Percentiles rank a stretch among this genome's conserved stretches.
Evolutionary conservation across 1,139 yeast species (phyloP).

Genomic region (Blastobotrys illinoisensis): DNA sequence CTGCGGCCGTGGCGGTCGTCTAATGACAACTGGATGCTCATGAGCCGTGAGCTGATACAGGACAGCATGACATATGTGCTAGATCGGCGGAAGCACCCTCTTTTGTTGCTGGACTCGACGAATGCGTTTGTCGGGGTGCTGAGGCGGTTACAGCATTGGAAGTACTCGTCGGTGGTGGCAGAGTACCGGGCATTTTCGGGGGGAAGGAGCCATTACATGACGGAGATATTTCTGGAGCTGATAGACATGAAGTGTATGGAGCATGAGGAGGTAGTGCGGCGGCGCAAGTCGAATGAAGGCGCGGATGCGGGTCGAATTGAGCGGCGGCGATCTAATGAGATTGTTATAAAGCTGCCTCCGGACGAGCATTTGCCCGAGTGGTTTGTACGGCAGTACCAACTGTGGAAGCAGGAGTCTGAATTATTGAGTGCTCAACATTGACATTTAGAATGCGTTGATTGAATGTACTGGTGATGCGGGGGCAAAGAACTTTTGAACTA

Average conservation of each 20-base stretch:
- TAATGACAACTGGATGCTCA: constrained; percentile 29
- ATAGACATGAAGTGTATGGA: constrained; percentile 35
- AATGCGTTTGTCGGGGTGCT: constrained; percentile 75
- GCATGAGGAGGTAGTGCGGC: constrained; percentile 15
- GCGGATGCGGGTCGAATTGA: not conserved
- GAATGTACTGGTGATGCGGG: no score
- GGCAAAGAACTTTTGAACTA: no score
- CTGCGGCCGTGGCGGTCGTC: constrained; percentile 35
- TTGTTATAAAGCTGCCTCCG: constrained; percentile 43
- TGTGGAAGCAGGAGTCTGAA: constrained; percentile 50
- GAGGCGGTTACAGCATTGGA: constrained; percentile 84
- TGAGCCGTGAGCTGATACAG: constrained; percentile 32
- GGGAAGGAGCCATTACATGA: constrained; percentile 66
- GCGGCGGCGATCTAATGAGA: constrained; percentile 3
- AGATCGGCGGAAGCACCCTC: constrained; percentile 60
- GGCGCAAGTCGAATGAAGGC: not conserved
- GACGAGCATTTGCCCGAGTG: constrained; percentile 63
- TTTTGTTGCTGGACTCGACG: constrained; percentile 72
- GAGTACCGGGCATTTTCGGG: constrained; percentile 80
- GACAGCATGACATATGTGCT: constrained; percentile 43
- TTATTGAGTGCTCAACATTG: not conserved
- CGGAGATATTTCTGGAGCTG: constrained; percentile 77
- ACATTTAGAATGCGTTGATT: no score
- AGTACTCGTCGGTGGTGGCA: constrained; percentile 71
- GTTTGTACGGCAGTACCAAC: constrained; percentile 57